Conservation (phyloP, 1,139 yeast genomes). For the Magnusiomyces sp. region DNA sequence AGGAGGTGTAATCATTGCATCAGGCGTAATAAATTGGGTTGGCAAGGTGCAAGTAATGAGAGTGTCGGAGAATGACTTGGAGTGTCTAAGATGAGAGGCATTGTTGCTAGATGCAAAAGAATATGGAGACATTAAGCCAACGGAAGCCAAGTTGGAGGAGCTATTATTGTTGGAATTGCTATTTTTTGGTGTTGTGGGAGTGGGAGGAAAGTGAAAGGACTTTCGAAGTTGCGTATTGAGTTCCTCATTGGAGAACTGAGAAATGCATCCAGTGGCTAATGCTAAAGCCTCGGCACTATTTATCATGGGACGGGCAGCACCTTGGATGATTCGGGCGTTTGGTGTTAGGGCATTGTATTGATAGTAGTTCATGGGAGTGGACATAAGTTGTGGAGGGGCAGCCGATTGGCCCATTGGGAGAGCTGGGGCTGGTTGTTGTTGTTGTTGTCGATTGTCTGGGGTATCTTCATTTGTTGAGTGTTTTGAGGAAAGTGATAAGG, state of each 20-base stretch:
- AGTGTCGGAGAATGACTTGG: background rate
- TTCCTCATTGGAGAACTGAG: too few relatives aligned
- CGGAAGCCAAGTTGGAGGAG: too few relatives aligned
- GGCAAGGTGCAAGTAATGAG: background rate
- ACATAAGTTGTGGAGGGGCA: background rate
- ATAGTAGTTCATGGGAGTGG: background rate
- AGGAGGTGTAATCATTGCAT: background rate
- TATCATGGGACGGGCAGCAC: too few relatives aligned
- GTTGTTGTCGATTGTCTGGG: too few relatives aligned
- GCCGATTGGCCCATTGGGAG: too few relatives aligned
- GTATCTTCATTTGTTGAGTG: background rate
- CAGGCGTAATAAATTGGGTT: background rate
- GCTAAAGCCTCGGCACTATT: too few relatives aligned
- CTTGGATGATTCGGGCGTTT: background rate
- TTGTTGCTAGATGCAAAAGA: background rate
- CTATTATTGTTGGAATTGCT: too few relatives aligned
- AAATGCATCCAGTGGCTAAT: too few relatives aligned
- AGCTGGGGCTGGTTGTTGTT: too few relatives aligned
- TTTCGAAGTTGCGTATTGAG: too few relatives aligned
- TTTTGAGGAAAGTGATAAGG: background rate
- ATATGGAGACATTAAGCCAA: background rate
- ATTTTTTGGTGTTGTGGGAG: background rate
- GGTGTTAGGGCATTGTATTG: background rate
- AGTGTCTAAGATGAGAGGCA: background rate
- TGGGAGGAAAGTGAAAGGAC: background rate